Base-by-base conservation (phyloP, 1,284 basidiomycete species). In the Ceratobasidium sp. region DNA sequence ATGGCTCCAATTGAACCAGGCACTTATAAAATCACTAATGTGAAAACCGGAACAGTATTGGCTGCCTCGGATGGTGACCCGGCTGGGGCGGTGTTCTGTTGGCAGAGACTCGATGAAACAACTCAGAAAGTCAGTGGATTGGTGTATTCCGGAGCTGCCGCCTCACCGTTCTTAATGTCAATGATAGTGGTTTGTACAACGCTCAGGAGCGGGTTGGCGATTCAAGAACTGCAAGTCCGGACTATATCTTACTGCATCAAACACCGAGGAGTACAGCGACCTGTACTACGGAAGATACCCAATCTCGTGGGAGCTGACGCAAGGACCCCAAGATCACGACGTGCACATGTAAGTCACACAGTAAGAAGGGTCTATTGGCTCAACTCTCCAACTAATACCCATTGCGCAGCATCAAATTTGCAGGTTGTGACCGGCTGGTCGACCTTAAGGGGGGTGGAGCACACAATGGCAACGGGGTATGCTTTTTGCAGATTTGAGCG, bases 201-300 rank as follows among this genome's bases (percentile, higher is more conserved):
- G 62, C 24, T 22, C 62, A 5, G 46, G 43, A 19, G 31, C 27
- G 24, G 62, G 62, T 49, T 66, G 51, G 19, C 29, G 48, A n/a
- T 53, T 66, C 64, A 66, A 66, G n/a, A 66, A 39, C 19, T 66
- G 48, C 27, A 3, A 31, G 11, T 14, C 27, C 9, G 64, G 64
- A 11, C 27, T 24, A 13, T 66, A 66, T 53, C 29, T 66, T 7
- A 19, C 49, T 22, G 48, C 53, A 16, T 22, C 46, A 14, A 34
- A 39, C 29, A 66, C 64, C 14, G 6, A 51, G 14, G 46, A 31
- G 1, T 31, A 37, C 9, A 31, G 46, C 11, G 24, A 16, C 13
- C 24, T 53, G 2, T 66, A 66, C 48, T 29, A n/a, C 14, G 64
- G 46, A 22, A 24, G 19, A 24, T 24, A 37, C 24, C 64, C 49